Base-by-base conservation (phyloP, 257 asterid species). In the Nicotiana knightiana region DNA sequence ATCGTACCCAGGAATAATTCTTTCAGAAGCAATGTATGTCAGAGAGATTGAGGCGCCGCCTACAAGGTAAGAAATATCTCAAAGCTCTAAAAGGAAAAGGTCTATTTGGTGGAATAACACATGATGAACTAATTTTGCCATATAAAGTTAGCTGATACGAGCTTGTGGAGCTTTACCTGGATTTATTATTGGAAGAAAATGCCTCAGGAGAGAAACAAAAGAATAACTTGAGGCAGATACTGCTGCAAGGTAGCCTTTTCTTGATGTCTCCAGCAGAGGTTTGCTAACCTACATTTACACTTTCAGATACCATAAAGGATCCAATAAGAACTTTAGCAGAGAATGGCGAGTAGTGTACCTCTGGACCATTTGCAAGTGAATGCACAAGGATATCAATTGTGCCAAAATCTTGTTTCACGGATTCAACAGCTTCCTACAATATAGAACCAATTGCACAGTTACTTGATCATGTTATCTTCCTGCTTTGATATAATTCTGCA, bases 361-460 rank as follows among this genome's bases (percentile, higher is more conserved):
- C 99, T 32, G 99, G 99, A 78, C 98, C 98, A 85, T 95, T 95
- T 80, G 99, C 99, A 83, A 93, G 97, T 67, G 99, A 96, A 85
- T 96, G 99, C 54, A 96, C 97, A 81, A 96, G 99, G 86, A 96
- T 96, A 85, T 96, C 99, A 81, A 96, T 93, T 9, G 95, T 90
- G 84, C 99, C 98, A 81, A 92, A 96, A 86, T 96, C 98, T 84
- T 92, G 89, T 88, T 91, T 93, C 81, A 96, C 98, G 13, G 93
- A 81, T 84, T 96, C 97, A 61, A 93, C 99, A 85, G 85, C 98
- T 91, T 93, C 99, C 98, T 93, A 88, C 88, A 88, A 58, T n/a
- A 58, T 18, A 43, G 10, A 10, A 58, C 64, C 64, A 58, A 58
- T 58, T 58, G 28, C 64, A 58, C 10, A 58, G 64, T 58, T 58